A percentile compares a stretch with the other conserved stretches of the same genome.
phyloP scores from a whole-genome alignment of 768 basidiomycete genomes.

The Mycena albidolilacea region DNA sequence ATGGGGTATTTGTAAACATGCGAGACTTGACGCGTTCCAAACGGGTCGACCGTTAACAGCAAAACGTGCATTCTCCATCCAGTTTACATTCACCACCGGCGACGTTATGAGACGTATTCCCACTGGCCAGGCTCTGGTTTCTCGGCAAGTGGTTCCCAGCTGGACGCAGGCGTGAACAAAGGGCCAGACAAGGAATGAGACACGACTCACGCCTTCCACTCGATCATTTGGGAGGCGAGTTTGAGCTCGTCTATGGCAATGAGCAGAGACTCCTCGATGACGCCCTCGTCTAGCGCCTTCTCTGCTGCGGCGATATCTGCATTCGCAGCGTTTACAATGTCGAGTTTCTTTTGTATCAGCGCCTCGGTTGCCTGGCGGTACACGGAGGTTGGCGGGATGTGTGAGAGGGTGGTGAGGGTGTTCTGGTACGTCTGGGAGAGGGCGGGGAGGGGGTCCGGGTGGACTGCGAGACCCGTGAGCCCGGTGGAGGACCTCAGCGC shows the following conservation, averaged over 20 bases:
- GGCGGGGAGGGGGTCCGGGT: slow-evolving; percentile 87
- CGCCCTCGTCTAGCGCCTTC: slow-evolving; percentile 83
- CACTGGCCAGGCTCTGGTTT: slow-evolving; percentile 88
- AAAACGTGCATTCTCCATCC: background rate
- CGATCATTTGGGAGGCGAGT: slow-evolving; percentile 86
- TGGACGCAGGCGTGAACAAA: slow-evolving; percentile 47
- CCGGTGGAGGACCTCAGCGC: slow-evolving; percentile 87
- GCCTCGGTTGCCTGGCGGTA: slow-evolving; percentile 93
- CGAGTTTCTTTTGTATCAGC: slow-evolving; percentile 85
- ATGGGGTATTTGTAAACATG: no score
- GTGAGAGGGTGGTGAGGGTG: slow-evolving; percentile 78
- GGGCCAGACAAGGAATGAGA: slow-evolving; percentile 13
- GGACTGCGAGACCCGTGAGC: slow-evolving; percentile 86
- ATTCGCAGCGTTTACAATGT: slow-evolving; percentile 76
- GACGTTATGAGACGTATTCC: slow-evolving; percentile 75
- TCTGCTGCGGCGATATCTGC: slow-evolving; percentile 80
- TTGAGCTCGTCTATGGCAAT: slow-evolving; percentile 88
- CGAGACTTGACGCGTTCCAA: no score
- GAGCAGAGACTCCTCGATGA: slow-evolving; percentile 88
- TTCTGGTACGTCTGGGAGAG: slow-evolving; percentile 82
- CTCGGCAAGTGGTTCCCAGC: slow-evolving; percentile 93
- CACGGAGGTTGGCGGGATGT: slow-evolving; percentile 85
- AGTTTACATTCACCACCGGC: slow-evolving; percentile 19
- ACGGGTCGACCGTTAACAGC: no score
- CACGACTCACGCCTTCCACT: slow-evolving; percentile 93